Base-by-base conservation (phyloP, 2,329 filamentous ascomycete species). In the Ascochyta koolunga region DNA sequence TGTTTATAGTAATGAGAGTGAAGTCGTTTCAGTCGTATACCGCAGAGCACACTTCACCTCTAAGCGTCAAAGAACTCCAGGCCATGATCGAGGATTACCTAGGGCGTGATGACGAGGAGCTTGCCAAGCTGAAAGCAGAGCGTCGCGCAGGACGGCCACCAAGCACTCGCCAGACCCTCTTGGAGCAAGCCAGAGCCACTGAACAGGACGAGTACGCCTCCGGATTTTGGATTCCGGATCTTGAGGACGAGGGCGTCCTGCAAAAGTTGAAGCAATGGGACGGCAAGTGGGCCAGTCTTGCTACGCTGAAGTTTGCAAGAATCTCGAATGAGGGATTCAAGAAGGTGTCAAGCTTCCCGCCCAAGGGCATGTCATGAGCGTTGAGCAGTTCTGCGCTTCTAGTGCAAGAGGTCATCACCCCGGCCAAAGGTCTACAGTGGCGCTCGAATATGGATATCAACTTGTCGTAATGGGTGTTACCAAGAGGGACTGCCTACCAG, bases 171-270 rank as follows among this genome's bases (percentile, higher is more conserved):
- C 91, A 97, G 73, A 90, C 93, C 62, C 78, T 90, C 18, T 79
- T 98, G 33, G 87, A 86, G 72, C 82, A 90, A 66, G 88, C 86
- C 60, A 87, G 90, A 49, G 82, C 84, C 13, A 78, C 78, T 1
- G 89, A 97, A 60, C 82, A 88, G 68, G 89, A 89, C 64, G 95
- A 99, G 78, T 90, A 90, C 62, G 83, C 88, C 59, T 86, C 86
- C 47, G 95, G 95, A 0, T 96, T 96, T 69, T 89, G 90, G 91
- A 75, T 96, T 35, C 93, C 93, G 0, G 90, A 97, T 70, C 78
- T 97, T 48, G 83, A 86, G 50, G 82, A 86, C 36, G 79, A 82
- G 35, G 83, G 87, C 41, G 91, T 87, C 62, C 76, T 90, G 45
- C 76, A 81, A 52, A 82, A 84, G 61, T 76, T 98, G 35, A 82